Conservation (phyloP, 805 yeast species). For the Pichia eremophila region DNA sequence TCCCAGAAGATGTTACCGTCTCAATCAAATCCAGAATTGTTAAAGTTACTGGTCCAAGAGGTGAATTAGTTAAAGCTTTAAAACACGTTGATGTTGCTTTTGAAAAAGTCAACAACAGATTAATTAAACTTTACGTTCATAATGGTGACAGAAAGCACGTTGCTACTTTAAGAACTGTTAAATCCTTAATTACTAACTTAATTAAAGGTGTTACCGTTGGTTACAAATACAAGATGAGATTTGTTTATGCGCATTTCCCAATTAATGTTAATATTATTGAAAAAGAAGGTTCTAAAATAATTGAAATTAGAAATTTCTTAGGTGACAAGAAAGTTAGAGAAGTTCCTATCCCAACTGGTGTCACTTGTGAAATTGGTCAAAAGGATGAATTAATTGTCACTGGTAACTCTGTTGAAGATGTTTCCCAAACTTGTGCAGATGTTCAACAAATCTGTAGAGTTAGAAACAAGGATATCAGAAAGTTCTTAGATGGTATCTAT, state of each 20-base stretch:
- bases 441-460: constrained; percentile 97
- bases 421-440: constrained; percentile 97
- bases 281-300: constrained; percentile 59
- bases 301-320: constrained; percentile 98
- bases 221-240: constrained; percentile 99
- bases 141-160: constrained; percentile 99
- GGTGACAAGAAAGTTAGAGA: constrained; percentile 98
- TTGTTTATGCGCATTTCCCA: constrained; percentile 99
- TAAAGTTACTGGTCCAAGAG: constrained; percentile 97
- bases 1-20: constrained; percentile 91
- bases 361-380: constrained; percentile 73
- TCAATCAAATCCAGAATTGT: constrained; percentile 84
- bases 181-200: constrained; percentile 88
- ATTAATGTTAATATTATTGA: constrained; percentile 91
- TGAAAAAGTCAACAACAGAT: constrained; percentile 60
- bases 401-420: constrained; percentile 96
- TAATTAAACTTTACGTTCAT: constrained; percentile 85
- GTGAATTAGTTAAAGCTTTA: constrained; percentile 81
- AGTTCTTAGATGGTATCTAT: constrained; percentile 99
- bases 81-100: constrained; percentile 94
- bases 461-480: constrained; percentile 99
- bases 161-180: constrained; percentile 98
- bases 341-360: constrained; percentile 84
- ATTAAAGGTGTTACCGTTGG: constrained; percentile 98
- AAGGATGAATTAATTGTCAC: constrained; percentile 90